These are phyloP conservation scores for Monilinia fructicola DNA, from an alignment of 2,329 filamentous ascomycete genomes.

Conservation along the genomic window DNA sequence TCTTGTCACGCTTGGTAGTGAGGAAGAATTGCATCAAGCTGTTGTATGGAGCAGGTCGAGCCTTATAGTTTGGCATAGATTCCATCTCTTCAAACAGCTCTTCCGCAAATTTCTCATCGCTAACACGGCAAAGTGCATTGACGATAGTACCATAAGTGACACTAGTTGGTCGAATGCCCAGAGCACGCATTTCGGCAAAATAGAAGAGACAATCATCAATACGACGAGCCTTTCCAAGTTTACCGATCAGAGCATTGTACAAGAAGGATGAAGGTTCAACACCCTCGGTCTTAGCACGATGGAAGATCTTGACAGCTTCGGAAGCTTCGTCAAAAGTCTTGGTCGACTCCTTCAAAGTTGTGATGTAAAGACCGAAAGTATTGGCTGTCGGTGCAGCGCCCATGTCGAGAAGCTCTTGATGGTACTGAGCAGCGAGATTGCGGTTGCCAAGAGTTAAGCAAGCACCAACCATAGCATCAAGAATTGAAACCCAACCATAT, in stretches of 20 bases:
- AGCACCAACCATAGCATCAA: conserved; percentile 94
- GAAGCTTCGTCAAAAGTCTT: conserved; percentile 98
- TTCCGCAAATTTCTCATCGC: conserved; percentile 95
- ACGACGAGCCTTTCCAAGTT: conserved; percentile 94
- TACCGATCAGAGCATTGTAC: conserved; percentile 97
- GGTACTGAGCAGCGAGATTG: conserved; percentile 77
- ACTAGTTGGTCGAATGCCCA: conserved; percentile 91
- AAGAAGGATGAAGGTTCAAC: conserved; percentile 96
- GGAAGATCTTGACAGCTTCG: conserved; percentile 96
- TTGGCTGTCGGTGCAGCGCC: conserved; percentile 91
- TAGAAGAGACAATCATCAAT: conserved; percentile 98
- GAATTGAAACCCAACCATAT: conserved; percentile 93
- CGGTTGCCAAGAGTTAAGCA: conserved; percentile 83
- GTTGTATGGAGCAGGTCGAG: conserved; percentile 94
- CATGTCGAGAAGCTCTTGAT: conserved; percentile 88
- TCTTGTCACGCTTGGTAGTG: conserved; percentile 92
- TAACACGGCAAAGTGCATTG: conserved; percentile 94
- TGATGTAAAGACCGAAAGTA: conserved; percentile 98
- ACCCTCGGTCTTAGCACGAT: conserved; percentile 86
- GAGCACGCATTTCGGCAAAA: conserved; percentile 93
- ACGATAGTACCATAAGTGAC: conserved; percentile 98
- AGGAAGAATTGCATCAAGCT: conserved; percentile 99
- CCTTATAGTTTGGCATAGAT: conserved; percentile 97
- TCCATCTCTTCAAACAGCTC: conserved; percentile 99
- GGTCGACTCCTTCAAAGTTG: conserved; percentile 94